A percentile compares a stretch with the other conserved stretches of the same genome.
Evolutionary conservation across 352 stramenopile species (phyloP).

Genomic region (Globisporangium echinulatum): DNA sequence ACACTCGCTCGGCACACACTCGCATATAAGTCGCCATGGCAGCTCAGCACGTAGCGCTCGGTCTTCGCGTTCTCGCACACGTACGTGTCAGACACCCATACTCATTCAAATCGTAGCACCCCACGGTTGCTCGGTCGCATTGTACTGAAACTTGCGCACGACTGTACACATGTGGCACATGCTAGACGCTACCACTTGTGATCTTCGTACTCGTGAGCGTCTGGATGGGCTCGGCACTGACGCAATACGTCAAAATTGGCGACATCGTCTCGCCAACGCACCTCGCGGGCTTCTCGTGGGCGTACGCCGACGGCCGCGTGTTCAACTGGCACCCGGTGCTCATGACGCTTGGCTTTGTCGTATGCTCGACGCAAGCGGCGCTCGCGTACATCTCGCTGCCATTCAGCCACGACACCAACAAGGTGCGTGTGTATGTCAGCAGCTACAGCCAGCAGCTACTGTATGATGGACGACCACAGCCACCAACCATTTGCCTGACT

Average conservation of each 20-base stretch:
- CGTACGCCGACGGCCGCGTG: constrained; percentile 43
- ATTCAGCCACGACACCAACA: constrained; percentile 62
- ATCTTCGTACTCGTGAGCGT: constrained; percentile 59
- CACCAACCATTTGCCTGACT: too few relatives aligned
- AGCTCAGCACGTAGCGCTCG: neutral
- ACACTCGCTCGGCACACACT: neutral
- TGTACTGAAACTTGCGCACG: neutral
- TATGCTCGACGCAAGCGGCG: constrained; percentile 64
- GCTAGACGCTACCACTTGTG: constrained; percentile 43
- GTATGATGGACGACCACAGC: too few relatives aligned
- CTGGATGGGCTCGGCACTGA: constrained; percentile 72
- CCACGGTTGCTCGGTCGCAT: neutral
- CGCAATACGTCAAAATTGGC: constrained; percentile 38
- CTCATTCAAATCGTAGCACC: too few relatives aligned
- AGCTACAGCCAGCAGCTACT: neutral
- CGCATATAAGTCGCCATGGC: neutral
- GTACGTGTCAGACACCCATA: constrained; percentile 3
- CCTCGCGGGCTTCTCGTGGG: constrained; percentile 71
- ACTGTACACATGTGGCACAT: neutral
- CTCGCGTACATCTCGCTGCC: constrained; percentile 64
- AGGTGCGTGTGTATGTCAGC: constrained; percentile 19
- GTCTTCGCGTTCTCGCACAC: constrained; percentile 7
- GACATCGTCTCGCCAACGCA: constrained; percentile 33
- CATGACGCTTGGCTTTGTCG: constrained; percentile 81
- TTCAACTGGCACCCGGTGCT: constrained; percentile 88